These are phyloP conservation scores for Pythium aphanidermatum DNA, from an alignment of 352 stramenopile genomes.

Conservation along the genomic window DNA sequence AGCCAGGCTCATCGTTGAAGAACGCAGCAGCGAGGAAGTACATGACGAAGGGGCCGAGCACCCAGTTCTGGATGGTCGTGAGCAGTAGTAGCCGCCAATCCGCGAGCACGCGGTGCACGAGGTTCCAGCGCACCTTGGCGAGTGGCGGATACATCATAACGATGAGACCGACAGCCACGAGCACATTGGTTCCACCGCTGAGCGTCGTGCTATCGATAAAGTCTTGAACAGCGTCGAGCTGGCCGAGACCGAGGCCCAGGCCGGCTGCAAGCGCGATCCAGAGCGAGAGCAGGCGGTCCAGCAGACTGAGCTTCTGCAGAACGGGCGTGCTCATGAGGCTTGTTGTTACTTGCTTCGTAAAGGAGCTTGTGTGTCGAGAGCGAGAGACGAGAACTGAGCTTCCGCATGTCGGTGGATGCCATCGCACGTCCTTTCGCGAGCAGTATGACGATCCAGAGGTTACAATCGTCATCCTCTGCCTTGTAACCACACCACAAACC, in stretches of 20 bases:
- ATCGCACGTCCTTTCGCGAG: conserved; percentile 1
- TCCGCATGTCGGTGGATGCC: neutral
- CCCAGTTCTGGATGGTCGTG: conserved; percentile 59
- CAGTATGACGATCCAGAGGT: conserved; percentile 1
- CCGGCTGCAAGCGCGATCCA: conserved; percentile 49
- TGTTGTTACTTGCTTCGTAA: neutral
- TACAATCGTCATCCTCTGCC: conserved; percentile 3
- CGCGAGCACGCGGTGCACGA: conserved; percentile 30
- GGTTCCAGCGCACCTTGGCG: conserved; percentile 45
- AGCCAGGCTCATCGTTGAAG: conserved; percentile 41
- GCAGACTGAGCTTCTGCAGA: conserved; percentile 28
- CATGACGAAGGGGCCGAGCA: conserved; percentile 49
- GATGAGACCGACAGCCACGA: conserved; percentile 42
- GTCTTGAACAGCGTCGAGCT: conserved; percentile 30
- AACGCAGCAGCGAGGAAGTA: conserved; percentile 42
- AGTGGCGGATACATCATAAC: conserved; percentile 64
- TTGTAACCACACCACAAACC: no score
- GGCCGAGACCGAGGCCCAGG: conserved; percentile 34
- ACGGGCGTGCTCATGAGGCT: conserved; percentile 1
- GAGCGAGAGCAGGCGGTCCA: conserved; percentile 53
- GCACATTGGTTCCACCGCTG: conserved; percentile 34
- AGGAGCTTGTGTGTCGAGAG: neutral
- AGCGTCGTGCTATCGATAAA: conserved; percentile 20
- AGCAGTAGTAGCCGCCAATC: conserved; percentile 46
- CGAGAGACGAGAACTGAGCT: neutral